Evolutionary conservation across 495 filamentous ascomycete species (phyloP).

Genomic region (Emericellopsis terricola): DNA sequence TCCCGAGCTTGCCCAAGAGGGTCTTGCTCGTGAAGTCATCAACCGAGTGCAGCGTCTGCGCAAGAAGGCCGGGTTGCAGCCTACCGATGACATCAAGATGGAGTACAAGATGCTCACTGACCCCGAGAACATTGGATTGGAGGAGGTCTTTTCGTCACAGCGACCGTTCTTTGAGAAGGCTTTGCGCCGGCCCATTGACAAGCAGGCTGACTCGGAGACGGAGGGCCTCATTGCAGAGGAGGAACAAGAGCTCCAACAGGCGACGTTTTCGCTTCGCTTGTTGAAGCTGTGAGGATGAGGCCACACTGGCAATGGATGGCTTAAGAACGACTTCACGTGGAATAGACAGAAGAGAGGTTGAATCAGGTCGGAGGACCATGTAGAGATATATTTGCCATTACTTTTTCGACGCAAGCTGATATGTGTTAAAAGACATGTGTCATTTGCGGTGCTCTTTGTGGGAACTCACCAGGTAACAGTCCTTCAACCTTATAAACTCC

Average conservation of each 20-base stretch:
- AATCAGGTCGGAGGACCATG: too few relatives aligned
- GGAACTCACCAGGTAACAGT: constrained; percentile 65
- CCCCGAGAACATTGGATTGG: constrained; percentile 60
- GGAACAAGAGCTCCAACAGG: constrained; percentile 77
- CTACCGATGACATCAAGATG: constrained; percentile 78
- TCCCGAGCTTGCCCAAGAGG: constrained; percentile 57
- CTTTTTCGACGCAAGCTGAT: constrained; percentile 24
- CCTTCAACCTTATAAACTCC: constrained; percentile 73
- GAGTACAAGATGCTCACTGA: constrained; percentile 60
- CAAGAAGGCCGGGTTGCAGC: constrained; percentile 63
- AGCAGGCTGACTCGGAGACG: constrained; percentile 37
- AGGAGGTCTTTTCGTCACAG: constrained; percentile 54
- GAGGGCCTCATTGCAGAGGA: constrained; percentile 61
- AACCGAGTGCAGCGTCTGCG: constrained; percentile 66
- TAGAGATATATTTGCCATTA: background rate
- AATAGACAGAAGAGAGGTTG: background rate
- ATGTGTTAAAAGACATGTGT: constrained; percentile 1
- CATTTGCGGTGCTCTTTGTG: background rate
- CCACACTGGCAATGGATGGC: background rate
- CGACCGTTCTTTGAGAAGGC: constrained; percentile 55
- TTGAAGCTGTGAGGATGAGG: constrained; percentile 41
- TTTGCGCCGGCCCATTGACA: constrained; percentile 61
- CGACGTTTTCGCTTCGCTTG: constrained; percentile 68
- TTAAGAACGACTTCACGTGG: too few relatives aligned
- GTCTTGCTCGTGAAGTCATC: constrained; percentile 64